Evolutionary conservation across 257 asterid species (phyloP).

Genomic region (Gynochthodes officinalis): DNA sequence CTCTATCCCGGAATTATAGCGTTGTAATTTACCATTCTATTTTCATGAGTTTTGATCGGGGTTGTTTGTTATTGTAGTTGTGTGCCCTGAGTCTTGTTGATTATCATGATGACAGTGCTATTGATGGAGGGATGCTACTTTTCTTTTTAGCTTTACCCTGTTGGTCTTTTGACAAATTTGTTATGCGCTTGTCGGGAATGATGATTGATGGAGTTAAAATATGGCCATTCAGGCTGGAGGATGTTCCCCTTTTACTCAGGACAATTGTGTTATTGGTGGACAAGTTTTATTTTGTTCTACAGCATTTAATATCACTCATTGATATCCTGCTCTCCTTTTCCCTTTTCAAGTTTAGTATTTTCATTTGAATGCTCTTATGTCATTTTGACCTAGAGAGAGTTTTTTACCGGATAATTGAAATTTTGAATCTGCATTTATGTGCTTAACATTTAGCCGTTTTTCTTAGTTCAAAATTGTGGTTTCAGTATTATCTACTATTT

Average conservation of each 20-base stretch:
- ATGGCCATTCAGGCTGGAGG: conserved; percentile 3
- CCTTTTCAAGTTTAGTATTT: background rate
- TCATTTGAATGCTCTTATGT: background rate
- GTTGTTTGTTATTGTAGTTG: background rate
- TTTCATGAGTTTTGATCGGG: conserved; percentile 3
- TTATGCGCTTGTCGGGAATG: conserved; percentile 7
- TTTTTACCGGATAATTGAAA: background rate
- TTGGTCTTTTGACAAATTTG: conserved; percentile 14
- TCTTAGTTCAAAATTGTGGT: background rate
- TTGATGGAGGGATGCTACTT: conserved; percentile 7
- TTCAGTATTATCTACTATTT: background rate
- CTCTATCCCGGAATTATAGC: background rate
- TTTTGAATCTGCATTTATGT: background rate
- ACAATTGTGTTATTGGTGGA: background rate
- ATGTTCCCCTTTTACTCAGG: conserved; percentile 1
- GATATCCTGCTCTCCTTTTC: background rate
- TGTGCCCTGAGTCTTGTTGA: conserved; percentile 12
- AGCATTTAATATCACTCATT: conserved; percentile 6
- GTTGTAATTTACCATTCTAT: conserved; percentile 1
- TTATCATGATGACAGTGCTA: conserved; percentile 12
- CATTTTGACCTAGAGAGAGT: background rate
- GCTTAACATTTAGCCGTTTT: background rate
- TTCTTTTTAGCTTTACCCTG: conserved; percentile 13
- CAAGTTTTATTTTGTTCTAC: background rate
- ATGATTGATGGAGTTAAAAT: conserved; percentile 12